Conservation (phyloP, 2,329 filamentous ascomycete species). For the Fusarium succisae region DNA sequence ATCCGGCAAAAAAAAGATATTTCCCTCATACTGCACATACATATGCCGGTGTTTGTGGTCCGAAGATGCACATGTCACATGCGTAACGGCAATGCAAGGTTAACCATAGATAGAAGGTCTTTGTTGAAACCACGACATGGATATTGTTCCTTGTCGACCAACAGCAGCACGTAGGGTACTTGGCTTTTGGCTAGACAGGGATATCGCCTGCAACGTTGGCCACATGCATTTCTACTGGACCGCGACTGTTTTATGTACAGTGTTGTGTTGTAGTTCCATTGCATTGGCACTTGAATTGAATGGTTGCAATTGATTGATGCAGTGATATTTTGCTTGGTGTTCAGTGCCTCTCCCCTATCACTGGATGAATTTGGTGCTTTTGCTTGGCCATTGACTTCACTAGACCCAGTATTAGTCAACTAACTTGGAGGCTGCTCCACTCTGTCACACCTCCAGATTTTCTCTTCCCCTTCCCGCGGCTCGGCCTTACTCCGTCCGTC, state of each 20-base stretch:
- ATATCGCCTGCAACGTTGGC: background rate
- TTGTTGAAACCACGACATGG: conserved; percentile 3
- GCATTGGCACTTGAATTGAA: background rate
- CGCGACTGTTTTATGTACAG: background rate
- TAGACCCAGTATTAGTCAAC: conserved; percentile 5
- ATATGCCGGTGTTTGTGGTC: conserved; percentile 8
- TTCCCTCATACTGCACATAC: background rate
- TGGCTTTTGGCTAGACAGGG: conserved; percentile 25
- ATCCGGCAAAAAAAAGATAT: conserved; percentile 1
- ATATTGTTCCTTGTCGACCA: background rate
- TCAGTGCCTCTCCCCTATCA: background rate
- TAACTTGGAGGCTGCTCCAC: background rate
- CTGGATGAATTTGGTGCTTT: background rate
- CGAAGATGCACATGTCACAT: conserved; percentile 5
- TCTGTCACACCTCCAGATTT: background rate
- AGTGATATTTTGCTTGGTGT: background rate
- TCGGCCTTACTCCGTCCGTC: conserved; percentile 20
- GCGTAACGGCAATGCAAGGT: conserved; percentile 1
- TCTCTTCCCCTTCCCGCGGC: background rate
- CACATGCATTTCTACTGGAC: background rate
- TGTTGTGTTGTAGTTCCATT: conserved; percentile 15
- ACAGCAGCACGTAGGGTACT: background rate
- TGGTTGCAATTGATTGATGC: background rate
- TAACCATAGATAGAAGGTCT: conserved; percentile 27
- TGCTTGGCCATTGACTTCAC: conserved; percentile 6